Evolutionary conservation across 768 basidiomycete genomes (phyloP).

Genomic region (Calocybe indica): DNA sequence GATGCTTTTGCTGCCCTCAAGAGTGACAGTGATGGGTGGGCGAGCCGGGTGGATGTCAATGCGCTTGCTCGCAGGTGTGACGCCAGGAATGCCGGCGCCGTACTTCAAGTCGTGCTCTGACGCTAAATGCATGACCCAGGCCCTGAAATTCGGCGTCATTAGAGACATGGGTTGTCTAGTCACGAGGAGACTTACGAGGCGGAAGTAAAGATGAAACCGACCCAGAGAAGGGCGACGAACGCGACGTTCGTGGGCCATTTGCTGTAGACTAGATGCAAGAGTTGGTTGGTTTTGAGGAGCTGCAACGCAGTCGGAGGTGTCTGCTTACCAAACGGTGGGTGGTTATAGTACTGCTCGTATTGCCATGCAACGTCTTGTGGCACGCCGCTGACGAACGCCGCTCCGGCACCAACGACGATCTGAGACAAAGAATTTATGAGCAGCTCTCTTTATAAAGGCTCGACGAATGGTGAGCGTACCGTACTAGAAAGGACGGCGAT

Average conservation of each 20-base stretch:
- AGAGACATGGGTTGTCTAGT: no score
- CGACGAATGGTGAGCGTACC: slow-evolving; percentile 14
- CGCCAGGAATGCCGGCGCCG: no score
- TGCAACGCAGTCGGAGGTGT: neutral
- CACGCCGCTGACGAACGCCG: slow-evolving; percentile 19
- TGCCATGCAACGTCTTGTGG: slow-evolving; percentile 7
- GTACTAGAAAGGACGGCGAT: slow-evolving; percentile 24
- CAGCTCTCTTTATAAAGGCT: neutral
- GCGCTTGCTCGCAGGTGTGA: no score
- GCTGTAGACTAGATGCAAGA: slow-evolving; percentile 17
- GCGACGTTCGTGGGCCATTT: slow-evolving; percentile 23
- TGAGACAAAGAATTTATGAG: slow-evolving; percentile 1
- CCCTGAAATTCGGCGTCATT: no score
- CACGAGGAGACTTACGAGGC: slow-evolving; percentile 14
- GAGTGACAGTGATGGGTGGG: no score
- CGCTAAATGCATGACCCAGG: no score
- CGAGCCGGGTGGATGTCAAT: no score
- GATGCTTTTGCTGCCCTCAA: no score
- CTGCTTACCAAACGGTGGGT: slow-evolving; percentile 20
- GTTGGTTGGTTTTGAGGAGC: neutral
- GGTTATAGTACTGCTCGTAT: slow-evolving; percentile 14
- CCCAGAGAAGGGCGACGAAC: slow-evolving; percentile 26
- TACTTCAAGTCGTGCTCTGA: no score
- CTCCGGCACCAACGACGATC: slow-evolving; percentile 22
- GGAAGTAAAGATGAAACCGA: slow-evolving; percentile 20